These are phyloP conservation scores for Phaeosphaeriaceae sp. DNA, from an alignment of 2,329 filamentous ascomycete genomes.

Conservation along the genomic window DNA sequence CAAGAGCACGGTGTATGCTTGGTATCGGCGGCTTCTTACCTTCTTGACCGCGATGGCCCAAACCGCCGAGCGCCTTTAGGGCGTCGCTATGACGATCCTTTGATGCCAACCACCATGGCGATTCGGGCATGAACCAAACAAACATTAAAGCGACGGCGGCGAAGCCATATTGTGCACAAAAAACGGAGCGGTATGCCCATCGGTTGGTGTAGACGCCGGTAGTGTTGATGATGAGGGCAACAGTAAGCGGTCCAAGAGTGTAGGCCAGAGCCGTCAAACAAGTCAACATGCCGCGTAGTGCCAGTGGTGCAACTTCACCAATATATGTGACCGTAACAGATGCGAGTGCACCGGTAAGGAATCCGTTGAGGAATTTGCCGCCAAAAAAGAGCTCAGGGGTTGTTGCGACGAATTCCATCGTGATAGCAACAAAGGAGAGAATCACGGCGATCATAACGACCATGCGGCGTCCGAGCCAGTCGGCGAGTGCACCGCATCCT, in stretches of 20 bases:
- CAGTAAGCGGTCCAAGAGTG: slow-evolving; percentile 50
- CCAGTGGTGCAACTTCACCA: slow-evolving; percentile 49
- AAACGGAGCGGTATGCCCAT: slow-evolving; percentile 54
- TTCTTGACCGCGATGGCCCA: slow-evolving; percentile 24
- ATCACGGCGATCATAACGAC: slow-evolving; percentile 46
- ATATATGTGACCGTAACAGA: slow-evolving; percentile 51
- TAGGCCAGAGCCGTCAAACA: slow-evolving; percentile 51
- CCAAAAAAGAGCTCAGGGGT: slow-evolving; percentile 52
- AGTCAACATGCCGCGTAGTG: slow-evolving; percentile 48
- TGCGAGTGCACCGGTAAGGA: slow-evolving; percentile 49
- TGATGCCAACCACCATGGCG: slow-evolving; percentile 74
- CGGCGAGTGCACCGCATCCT: slow-evolving; percentile 45
- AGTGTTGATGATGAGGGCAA: slow-evolving; percentile 33
- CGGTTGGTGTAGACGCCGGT: slow-evolving; percentile 47
- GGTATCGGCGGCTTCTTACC: background rate
- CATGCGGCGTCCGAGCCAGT: slow-evolving; percentile 45
- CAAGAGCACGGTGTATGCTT: background rate
- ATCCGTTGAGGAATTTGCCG: slow-evolving; percentile 54
- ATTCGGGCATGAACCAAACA: slow-evolving; percentile 36
- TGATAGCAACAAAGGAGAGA: slow-evolving; percentile 49
- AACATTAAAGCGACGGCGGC: slow-evolving; percentile 39
- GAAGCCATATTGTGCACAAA: slow-evolving; percentile 53
- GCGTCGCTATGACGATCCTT: slow-evolving; percentile 67
- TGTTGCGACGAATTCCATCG: slow-evolving; percentile 52
- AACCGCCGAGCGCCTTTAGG: slow-evolving; percentile 22